These are phyloP conservation scores for Ophiostoma populinum DNA, from an alignment of 2,329 filamentous ascomycete species.

Conservation along the genomic window DNA sequence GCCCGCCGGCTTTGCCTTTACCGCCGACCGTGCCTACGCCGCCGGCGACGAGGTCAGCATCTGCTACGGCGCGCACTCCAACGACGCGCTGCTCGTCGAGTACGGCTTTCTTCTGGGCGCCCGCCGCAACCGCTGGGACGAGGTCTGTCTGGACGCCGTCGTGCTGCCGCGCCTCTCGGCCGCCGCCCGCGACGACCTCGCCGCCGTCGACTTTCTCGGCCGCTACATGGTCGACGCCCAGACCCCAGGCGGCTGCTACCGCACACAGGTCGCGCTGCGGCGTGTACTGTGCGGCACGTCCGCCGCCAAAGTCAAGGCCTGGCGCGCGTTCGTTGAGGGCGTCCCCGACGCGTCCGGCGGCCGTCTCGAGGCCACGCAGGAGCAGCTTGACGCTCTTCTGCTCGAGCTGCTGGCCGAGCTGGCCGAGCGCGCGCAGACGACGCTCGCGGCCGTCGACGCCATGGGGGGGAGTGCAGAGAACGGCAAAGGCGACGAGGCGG, in stretches of 20 bases:
- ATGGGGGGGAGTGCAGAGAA: background rate
- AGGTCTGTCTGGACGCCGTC: constrained; percentile 27
- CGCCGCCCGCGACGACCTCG: constrained; percentile 8
- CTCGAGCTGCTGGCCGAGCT: constrained; percentile 8
- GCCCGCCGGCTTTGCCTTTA: constrained; percentile 34
- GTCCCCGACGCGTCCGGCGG: constrained; percentile 2
- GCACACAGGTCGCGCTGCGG: constrained; percentile 13
- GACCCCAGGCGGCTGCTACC: constrained; percentile 13
- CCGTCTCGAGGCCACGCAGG: background rate
- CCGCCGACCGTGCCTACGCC: constrained; percentile 29
- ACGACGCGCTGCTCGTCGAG: constrained; percentile 57
- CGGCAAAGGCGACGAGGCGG: constrained; percentile 7
- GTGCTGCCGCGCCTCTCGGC: constrained; percentile 18
- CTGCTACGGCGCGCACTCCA: constrained; percentile 51
- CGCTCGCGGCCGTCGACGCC: constrained; percentile 3
- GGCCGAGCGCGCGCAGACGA: constrained; percentile 5
- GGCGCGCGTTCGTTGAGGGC: constrained; percentile 9
- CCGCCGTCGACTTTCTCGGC: constrained; percentile 11
- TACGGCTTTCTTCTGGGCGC: constrained; percentile 32
- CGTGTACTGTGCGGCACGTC: constrained; percentile 8
- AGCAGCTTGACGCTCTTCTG: constrained; percentile 5
- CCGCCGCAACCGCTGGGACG: constrained; percentile 32
- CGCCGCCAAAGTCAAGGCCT: constrained; percentile 4
- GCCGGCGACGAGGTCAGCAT: constrained; percentile 49
- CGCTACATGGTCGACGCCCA: constrained; percentile 14